Evolutionary conservation across 2,329 filamentous ascomycete genomes (phyloP).

Genomic region (Alternaria sp.): DNA sequence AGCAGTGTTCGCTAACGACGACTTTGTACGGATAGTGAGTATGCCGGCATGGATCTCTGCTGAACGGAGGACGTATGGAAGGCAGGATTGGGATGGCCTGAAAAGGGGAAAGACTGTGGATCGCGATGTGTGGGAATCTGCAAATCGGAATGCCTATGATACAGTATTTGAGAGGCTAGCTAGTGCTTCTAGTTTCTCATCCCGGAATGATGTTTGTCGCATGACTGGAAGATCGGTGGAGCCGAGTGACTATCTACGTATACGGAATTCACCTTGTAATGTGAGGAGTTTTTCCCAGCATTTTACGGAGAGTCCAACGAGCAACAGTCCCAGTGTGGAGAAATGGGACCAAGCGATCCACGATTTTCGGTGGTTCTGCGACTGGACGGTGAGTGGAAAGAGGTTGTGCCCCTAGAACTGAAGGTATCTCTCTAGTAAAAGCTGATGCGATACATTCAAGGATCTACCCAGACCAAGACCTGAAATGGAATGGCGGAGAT

Average conservation of each 20-base stretch:
- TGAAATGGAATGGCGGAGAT: background rate
- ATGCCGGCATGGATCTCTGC: background rate
- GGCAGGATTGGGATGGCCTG: background rate
- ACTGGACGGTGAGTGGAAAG: background rate
- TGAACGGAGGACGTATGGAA: background rate
- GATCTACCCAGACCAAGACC: background rate
- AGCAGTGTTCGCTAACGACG: background rate
- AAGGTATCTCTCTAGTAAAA: background rate
- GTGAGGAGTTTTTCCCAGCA: background rate
- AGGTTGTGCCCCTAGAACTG: background rate
- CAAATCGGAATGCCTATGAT: background rate
- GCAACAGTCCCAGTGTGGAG: background rate
- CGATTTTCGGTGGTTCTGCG: background rate
- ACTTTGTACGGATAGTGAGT: background rate
- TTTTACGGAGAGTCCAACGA: background rate
- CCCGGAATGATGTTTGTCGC: background rate
- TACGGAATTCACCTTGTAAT: background rate
- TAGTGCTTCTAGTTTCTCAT: background rate
- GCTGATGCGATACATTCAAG: background rate
- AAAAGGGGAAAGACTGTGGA: background rate
- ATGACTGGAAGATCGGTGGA: background rate
- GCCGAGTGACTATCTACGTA: background rate
- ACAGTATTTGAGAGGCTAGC: background rate
- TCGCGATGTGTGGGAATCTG: background rate
- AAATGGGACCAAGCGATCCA: background rate